Base-by-base conservation (phyloP, 2,329 filamentous ascomycete species). In the Trichoderma koningiopsis region DNA sequence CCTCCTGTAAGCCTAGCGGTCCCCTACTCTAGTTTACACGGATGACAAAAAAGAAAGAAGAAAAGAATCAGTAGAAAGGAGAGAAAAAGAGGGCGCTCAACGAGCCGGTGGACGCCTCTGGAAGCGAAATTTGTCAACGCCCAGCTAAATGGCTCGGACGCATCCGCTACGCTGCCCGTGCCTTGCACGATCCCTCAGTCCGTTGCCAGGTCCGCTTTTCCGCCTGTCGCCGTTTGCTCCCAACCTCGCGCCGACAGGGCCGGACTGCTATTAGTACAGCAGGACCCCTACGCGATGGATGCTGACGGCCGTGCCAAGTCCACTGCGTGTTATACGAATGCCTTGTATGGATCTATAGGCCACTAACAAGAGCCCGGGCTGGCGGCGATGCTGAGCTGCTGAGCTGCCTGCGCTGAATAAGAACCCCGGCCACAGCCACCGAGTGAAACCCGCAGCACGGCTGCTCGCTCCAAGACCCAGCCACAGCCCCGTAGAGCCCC, bases 191-290 rank as follows among this genome's bases (percentile, higher is more conserved):
- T 55, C 65, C 33, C 56, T 58, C 64, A 66, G 53, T 52, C 64
- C 63, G 55, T 22, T 37, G 29, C 55, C 14, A 5, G 43, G 47
- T 60, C 65, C 65, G 33, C 37, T 40, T 55, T 61, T 60, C 57
- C 49, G 57, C 31, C 13, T n/a, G 47, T 61, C 65, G 47, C 58
- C 65, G 58, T 53, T 43, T 33, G 27, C 16, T 49, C 13, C 66
- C 66, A 68, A 37, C 66, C 59, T 56, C 59, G n/a, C 59, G 49
- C 37, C 58, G 66, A 68, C 59, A 68, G 59, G 49, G 58, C 58
- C 66, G 52, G 66, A 27, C 58, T 47, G 55, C 22, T 68, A 61
- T 53, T 33, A 55, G 53, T 63, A 37, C 7, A n/a, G 43, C 11
- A 14, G 24, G 37, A 31, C 47, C 47, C 47, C 35, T n/a, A 37